These are phyloP conservation scores for Colletotrichum tanaceti DNA, from an alignment of 2,329 filamentous ascomycete species.

Conservation along the genomic window DNA sequence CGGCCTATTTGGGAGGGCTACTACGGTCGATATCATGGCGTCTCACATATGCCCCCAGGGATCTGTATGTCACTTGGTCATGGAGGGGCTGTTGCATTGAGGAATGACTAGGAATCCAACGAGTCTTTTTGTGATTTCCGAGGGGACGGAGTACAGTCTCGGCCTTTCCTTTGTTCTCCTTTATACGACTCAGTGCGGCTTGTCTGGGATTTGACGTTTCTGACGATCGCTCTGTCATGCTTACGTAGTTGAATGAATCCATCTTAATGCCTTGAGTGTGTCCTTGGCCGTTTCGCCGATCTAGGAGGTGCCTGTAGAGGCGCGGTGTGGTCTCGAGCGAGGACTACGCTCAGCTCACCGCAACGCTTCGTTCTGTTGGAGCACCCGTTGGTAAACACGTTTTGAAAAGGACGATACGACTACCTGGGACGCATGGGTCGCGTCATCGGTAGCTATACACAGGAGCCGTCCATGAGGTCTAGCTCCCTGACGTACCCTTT, in stretches of 20 bases:
- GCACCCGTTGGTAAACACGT: not conserved
- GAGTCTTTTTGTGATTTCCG: conserved; percentile 44
- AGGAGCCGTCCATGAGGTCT: not conserved
- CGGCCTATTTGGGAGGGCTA: conserved; percentile 36
- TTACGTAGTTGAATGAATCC: conserved; percentile 44
- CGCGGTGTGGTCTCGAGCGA: not conserved
- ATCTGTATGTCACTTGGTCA: conserved; percentile 43
- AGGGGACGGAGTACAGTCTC: conserved; percentile 45
- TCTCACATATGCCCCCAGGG: conserved; percentile 48
- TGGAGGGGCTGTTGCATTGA: conserved; percentile 40
- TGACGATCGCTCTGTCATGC: conserved; percentile 42
- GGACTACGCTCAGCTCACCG: not conserved
- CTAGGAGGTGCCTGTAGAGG: conserved; percentile 8
- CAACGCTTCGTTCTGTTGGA: not conserved
- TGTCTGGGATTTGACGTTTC: conserved; percentile 41
- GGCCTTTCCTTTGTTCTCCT: conserved; percentile 43
- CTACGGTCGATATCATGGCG: conserved; percentile 47
- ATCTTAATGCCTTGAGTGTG: conserved; percentile 39
- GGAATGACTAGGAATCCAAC: conserved; percentile 42
- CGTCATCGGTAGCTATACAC: conserved; percentile 11
- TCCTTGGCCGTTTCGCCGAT: conserved; percentile 11
- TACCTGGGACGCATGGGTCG: conserved; percentile 13
- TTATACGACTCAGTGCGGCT: conserved; percentile 38
- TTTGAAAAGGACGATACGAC: not conserved
- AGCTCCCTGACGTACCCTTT: conserved; percentile 20